A percentile compares a stretch with the other conserved stretches of the same genome.
These are phyloP conservation scores for Aureobasidium sp. DNA, from an alignment of 2,329 filamentous ascomycete genomes.

Conservation along the genomic window DNA sequence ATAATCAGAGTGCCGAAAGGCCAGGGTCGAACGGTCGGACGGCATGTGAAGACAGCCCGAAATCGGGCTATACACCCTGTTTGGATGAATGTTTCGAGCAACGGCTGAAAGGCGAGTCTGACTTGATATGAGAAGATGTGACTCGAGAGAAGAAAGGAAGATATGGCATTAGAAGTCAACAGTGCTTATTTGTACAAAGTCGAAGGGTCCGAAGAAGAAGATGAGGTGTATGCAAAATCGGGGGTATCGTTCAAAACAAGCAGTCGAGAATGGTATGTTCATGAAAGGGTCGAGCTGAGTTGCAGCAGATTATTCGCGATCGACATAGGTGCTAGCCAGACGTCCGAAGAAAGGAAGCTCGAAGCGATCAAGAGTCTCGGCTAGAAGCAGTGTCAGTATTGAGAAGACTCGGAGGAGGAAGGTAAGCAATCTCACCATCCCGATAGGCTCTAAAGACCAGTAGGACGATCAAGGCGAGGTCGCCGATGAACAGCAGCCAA, in stretches of 20 bases:
- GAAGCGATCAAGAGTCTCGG: constrained; percentile 59
- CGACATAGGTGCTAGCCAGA: constrained; percentile 80
- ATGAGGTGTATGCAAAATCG: not conserved
- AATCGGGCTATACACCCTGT: not conserved
- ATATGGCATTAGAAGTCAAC: not conserved
- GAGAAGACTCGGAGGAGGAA: not conserved
- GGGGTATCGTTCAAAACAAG: constrained; percentile 7
- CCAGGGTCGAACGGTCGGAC: not conserved
- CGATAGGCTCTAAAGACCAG: constrained; percentile 73
- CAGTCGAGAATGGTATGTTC: not conserved
- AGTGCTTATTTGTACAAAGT: not conserved
- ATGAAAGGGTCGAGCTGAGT: not conserved
- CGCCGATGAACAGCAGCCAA: constrained; percentile 72
- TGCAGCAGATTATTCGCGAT: constrained; percentile 59
- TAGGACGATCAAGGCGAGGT: constrained; percentile 69
- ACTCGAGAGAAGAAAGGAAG: not conserved
- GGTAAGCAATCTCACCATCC: constrained; percentile 54
- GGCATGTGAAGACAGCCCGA: not conserved
- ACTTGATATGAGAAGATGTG: not conserved
- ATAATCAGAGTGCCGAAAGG: not conserved
- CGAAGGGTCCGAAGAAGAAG: not conserved
- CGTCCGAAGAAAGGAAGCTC: constrained; percentile 83
- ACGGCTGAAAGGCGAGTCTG: not conserved
- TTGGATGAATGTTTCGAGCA: not conserved
- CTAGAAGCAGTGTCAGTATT: constrained; percentile 31